These are phyloP conservation scores for Claviceps spartinae DNA, from an alignment of 2,329 filamentous ascomycete genomes.

Conservation along the genomic window DNA sequence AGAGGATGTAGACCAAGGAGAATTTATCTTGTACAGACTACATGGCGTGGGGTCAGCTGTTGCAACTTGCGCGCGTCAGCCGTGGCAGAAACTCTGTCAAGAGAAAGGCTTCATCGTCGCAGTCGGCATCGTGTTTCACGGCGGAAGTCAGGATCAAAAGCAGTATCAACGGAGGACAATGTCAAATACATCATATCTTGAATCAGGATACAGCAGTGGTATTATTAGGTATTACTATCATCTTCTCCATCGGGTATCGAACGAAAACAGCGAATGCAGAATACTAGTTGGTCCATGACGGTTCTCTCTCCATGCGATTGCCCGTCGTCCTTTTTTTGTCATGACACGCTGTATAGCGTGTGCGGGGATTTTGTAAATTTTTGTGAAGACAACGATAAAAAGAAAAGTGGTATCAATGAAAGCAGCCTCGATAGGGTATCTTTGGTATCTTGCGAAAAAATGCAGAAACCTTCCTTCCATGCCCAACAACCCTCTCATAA, in stretches of 20 bases:
- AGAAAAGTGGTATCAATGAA: slow-evolving; percentile 29
- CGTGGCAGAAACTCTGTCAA: too few species aligned
- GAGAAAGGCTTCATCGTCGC: too few species aligned
- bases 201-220: slow-evolving; percentile 23
- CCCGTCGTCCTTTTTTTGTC: slow-evolving; percentile 10
- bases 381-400: slow-evolving; percentile 13
- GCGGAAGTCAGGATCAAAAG: too few species aligned
- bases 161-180: too few species aligned
- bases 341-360: slow-evolving; percentile 2
- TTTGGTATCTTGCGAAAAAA: slow-evolving; percentile 36
- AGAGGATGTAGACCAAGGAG: too few species aligned
- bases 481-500: slow-evolving; percentile 27
- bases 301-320: not conserved
- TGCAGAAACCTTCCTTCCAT: slow-evolving; percentile 38
- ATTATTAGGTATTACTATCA: slow-evolving; percentile 33
- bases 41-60: too few species aligned
- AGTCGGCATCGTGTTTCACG: too few species aligned
- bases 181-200: not conserved
- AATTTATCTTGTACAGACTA: too few species aligned
- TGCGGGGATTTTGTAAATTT: slow-evolving; percentile 9
- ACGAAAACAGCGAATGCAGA: slow-evolving; percentile 20
- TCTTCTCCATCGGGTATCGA: slow-evolving; percentile 25
- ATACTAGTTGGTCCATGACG: slow-evolving; percentile 11
- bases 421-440: slow-evolving; percentile 42
- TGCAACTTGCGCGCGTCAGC: too few species aligned